Percentiles rank a stretch among this genome's conserved stretches.
phyloP scores from a whole-genome alignment of 176 grass and related monocot species.

The Elaeis guineensis region DNA sequence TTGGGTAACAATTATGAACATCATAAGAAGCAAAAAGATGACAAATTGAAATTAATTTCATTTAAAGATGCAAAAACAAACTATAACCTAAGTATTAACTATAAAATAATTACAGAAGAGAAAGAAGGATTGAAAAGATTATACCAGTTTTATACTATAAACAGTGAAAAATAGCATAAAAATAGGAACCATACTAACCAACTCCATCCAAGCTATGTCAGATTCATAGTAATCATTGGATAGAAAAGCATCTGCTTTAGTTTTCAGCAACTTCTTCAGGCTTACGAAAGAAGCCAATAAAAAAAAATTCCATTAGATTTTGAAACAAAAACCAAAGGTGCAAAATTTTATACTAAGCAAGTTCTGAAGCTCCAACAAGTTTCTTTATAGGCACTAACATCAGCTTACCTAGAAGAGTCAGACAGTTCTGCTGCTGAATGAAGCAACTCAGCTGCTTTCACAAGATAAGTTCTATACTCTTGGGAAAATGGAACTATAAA shows the following conservation, averaged over 20 bases:
- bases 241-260: conserved; percentile 85
- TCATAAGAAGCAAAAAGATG: no score
- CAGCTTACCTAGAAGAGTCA: conserved; percentile 65
- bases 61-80: no score
- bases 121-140: conserved; percentile 19
- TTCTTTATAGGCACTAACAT: background rate
- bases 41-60: no score
- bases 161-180: background rate
- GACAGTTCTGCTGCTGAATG: conserved; percentile 58
- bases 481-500: conserved; percentile 71
- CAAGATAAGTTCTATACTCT: conserved; percentile 63
- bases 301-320: background rate
- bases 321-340: no score
- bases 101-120: background rate
- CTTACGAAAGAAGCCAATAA: conserved; percentile 34
- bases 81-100: no score
- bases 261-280: conserved; percentile 72
- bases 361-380: no score
- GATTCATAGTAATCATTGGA: conserved; percentile 97
- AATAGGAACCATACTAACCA: conserved; percentile 43
- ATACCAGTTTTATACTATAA: background rate
- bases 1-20: no score
- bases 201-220: conserved; percentile 95
- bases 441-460: conserved; percentile 63
- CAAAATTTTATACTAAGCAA: no score